Base-by-base conservation (phyloP, 768 basidiomycete species). In the Serendipita sp. region DNA sequence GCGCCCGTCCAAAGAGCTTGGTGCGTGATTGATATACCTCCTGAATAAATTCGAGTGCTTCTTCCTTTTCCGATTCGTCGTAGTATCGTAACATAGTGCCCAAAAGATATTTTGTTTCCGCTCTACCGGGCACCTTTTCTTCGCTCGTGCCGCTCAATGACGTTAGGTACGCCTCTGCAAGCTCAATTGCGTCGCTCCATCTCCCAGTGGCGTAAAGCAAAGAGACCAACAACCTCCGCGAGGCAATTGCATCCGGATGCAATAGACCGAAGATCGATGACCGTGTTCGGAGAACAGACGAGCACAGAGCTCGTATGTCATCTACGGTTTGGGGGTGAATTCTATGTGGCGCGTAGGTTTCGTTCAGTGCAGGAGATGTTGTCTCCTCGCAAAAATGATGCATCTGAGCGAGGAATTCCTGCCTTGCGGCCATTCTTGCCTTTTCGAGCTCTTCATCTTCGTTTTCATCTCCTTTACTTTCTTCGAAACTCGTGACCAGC, bases 61-160 rank as follows among this genome's bases (percentile, higher is more conserved):
- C 56, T 34, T 60, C 56, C 28, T 60, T 60, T n/a, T 60, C 28
- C 16, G 56, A 35, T 18, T 60, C 28, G 56, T 60, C 56, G 56
- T 34, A 38, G 16, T 28, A 32, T n/a, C 56, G 4, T 37, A 60
- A 30, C 37, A 60, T 38, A 10, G 28, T 32, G 4, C 28, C 56
- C 8, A 60, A 30, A 10, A 60, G 37, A n/a, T 60, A 30, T n/a
- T 51, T 51, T 18, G 48, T 51, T n/a, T 51, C 48, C 30, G 48
- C 18, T 38, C 56, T 24, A 1, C 30, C 28, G 8, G 30, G 34
- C 56, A 60, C 16, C 10, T 37, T 38, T 10, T n/a, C 28, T n/a
- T 32, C 56, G 28, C 28, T 28, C 28, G 18, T 35, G 18, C 18
- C 48, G n/a, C 48, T 32, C 3, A 38, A 11, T 10, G 56, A 60